phyloP scores from a whole-genome alignment of 73 alveolate species.

The Paramecium pentaurelia region DNA sequence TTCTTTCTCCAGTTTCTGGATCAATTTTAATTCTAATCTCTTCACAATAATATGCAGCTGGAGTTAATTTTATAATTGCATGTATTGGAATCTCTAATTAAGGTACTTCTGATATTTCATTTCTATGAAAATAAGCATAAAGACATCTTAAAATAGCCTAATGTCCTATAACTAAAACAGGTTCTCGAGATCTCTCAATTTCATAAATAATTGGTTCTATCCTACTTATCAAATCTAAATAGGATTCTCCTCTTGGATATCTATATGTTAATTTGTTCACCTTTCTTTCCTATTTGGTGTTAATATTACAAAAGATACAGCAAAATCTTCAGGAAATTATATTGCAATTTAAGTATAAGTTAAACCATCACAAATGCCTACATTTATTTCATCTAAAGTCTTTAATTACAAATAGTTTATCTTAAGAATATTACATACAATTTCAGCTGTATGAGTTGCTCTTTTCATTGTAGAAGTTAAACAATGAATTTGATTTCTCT shows the following conservation, averaged over 20 bases:
- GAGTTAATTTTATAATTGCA: constrained; percentile 52
- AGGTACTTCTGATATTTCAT: constrained; percentile 62
- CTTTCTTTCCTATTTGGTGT: constrained; percentile 50
- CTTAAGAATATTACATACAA: neutral
- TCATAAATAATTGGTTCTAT: constrained; percentile 67
- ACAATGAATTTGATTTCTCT: constrained; percentile 28
- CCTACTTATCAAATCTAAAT: constrained; percentile 71
- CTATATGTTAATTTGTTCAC: constrained; percentile 73
- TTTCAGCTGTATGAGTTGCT: constrained; percentile 52
- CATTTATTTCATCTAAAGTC: constrained; percentile 77
- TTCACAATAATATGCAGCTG: constrained; percentile 20
- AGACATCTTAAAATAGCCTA: constrained; percentile 64
- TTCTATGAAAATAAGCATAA: constrained; percentile 59
- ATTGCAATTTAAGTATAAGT: constrained; percentile 72
- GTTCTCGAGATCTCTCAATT: constrained; percentile 55
- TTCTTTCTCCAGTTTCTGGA: constrained; percentile 34
- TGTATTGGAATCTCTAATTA: constrained; percentile 62
- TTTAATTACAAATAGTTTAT: constrained; percentile 41
- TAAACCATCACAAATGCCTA: constrained; percentile 77
- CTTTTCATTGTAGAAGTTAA: constrained; percentile 59
- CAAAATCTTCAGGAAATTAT: constrained; percentile 68
- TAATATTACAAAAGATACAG: neutral
- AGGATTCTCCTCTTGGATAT: constrained; percentile 82
- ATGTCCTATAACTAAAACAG: constrained; percentile 63
- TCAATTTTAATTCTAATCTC: constrained; percentile 37